Percentiles rank a stretch among this genome's conserved stretches.
Evolutionary conservation across 441 rosid species (phyloP).

Genomic region (Gossypium lobatum): DNA sequence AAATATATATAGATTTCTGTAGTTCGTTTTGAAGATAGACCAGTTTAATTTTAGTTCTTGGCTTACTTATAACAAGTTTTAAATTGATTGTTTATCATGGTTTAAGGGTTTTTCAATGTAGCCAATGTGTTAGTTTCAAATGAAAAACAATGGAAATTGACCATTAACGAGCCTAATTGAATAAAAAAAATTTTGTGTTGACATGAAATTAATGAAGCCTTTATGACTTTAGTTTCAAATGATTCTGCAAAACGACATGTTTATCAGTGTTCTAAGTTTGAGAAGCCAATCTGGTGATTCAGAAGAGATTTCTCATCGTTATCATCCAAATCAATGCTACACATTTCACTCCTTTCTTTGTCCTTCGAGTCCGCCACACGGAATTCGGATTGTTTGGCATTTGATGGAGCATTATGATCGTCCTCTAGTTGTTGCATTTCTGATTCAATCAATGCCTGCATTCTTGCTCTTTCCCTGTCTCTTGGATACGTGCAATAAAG

Average conservation of each 20-base stretch:
- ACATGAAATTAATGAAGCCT: not conserved
- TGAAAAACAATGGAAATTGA: too few relatives aligned
- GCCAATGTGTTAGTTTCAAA: too few relatives aligned
- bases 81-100: too few relatives aligned
- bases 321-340: constrained; percentile 31
- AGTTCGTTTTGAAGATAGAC: too few relatives aligned
- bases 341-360: constrained; percentile 19
- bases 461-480: constrained; percentile 50
- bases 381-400: not conserved
- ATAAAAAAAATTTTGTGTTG: not conserved
- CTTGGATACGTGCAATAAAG: constrained; percentile 53
- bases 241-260: not conserved
- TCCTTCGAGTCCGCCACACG: constrained; percentile 7
- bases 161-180: too few relatives aligned
- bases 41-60: too few relatives aligned
- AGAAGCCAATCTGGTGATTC: constrained; percentile 15
- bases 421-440: constrained; percentile 42
- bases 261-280: not conserved
- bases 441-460: constrained; percentile 51
- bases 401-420: constrained; percentile 9
- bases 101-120: too few relatives aligned
- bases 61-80: too few relatives aligned
- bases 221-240: not conserved
- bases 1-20: too few relatives aligned
- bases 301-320: constrained; percentile 44